Evolutionary conservation across 768 basidiomycete species (phyloP).

Genomic region (Amanita pseudoporphyria): DNA sequence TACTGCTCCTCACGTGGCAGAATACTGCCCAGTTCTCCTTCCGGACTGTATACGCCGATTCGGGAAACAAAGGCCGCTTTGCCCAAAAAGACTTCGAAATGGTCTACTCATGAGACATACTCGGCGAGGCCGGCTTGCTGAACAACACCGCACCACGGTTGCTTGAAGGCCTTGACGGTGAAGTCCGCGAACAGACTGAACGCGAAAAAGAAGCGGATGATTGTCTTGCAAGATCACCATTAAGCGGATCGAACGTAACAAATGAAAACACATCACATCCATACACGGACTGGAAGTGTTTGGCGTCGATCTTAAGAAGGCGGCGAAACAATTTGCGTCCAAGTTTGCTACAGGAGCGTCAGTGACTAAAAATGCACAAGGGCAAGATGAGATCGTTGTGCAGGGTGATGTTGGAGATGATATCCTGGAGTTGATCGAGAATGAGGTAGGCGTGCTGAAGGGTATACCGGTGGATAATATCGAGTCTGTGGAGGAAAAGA

Average conservation of each 20-base stretch:
- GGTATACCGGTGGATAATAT: conserved; percentile 65
- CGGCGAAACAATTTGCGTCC: conserved; percentile 86
- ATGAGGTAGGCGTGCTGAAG: conserved; percentile 59
- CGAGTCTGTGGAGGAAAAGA: conserved; percentile 67
- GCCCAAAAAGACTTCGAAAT: too few species aligned
- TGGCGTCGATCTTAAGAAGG: conserved; percentile 92
- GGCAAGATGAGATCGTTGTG: conserved; percentile 93
- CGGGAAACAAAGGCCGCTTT: too few species aligned
- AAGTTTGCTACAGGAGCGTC: conserved; percentile 94
- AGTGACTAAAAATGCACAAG: conserved; percentile 86
- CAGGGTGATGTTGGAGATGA: conserved; percentile 94
- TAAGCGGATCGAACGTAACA: conserved; percentile 90
- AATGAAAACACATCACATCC: conserved; percentile 88
- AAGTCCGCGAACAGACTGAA: too few species aligned
- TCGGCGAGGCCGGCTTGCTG: too few species aligned
- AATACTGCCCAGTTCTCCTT: too few species aligned
- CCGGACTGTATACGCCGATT: too few species aligned
- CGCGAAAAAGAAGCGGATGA: too few species aligned
- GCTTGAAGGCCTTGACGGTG: too few species aligned
- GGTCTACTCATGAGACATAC: too few species aligned
- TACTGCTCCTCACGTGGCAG: too few species aligned
- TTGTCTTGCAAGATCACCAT: conserved; percentile 55
- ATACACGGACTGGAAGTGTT: conserved; percentile 89
- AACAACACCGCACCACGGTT: too few species aligned
- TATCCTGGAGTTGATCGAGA: too few species aligned